Evolutionary conservation across 148 eudicot genomes (phyloP).

Genomic region (Rhododendron ferrugineum): DNA sequence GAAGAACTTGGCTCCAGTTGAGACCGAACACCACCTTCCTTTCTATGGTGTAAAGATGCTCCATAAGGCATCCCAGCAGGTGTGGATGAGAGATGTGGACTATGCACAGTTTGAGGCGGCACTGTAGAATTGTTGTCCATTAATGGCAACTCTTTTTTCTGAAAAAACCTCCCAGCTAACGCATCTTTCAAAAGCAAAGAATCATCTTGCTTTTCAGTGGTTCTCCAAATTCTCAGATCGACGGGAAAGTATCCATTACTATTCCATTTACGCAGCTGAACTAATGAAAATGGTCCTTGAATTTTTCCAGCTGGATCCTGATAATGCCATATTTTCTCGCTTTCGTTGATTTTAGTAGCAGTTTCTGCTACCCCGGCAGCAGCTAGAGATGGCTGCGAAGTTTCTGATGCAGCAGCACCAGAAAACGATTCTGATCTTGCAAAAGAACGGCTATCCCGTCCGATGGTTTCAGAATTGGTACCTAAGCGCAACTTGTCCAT

Average conservation of each 20-base stretch:
- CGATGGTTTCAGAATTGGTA: conserved; percentile 24
- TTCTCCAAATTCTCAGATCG: conserved; percentile 70
- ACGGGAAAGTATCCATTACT: conserved; percentile 83
- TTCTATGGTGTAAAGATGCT: conserved; percentile 14
- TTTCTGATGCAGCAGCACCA: conserved; percentile 30
- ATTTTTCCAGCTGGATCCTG: conserved; percentile 81
- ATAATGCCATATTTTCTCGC: conserved; percentile 84
- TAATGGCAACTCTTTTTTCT: conserved; percentile 29
- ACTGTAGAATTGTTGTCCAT: conserved; percentile 2
- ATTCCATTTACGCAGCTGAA: conserved; percentile 89
- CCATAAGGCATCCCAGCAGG: conserved; percentile 17
- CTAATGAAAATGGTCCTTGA: conserved; percentile 93
- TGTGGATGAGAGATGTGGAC: conserved; percentile 17
- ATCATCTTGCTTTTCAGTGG: conserved; percentile 48
- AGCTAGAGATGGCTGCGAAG: conserved; percentile 26
- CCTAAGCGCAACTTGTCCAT: conserved; percentile 37
- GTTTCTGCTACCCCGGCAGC: conserved; percentile 29
- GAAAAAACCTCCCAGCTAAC: conserved; percentile 58
- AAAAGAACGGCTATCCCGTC: conserved; percentile 25
- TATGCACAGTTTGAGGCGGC: conserved; percentile 12
- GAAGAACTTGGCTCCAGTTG: conserved; percentile 12
- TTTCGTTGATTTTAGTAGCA: conserved; percentile 40
- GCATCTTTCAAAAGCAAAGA: conserved; percentile 68
- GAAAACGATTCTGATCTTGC: conserved; percentile 28
- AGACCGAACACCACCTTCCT: conserved; percentile 1